Evolutionary conservation across 1,139 yeast species (phyloP).

Genomic region (Pneumocystis canis): DNA sequence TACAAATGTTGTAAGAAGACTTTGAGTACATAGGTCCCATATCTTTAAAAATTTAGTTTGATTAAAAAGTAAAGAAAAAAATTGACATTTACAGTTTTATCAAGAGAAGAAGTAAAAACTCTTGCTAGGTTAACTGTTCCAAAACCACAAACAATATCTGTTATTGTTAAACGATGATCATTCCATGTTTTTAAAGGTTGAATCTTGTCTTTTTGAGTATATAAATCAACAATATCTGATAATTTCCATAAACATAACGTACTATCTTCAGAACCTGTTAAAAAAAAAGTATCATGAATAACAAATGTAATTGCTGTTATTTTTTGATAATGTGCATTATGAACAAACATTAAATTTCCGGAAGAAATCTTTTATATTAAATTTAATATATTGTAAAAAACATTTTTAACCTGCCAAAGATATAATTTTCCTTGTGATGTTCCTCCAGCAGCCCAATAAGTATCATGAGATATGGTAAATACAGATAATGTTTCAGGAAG

Average conservation of each 20-base stretch:
- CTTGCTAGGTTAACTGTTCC: conserved; percentile 47
- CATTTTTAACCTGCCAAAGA: conserved; percentile 45
- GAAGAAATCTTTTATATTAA: conserved; percentile 36
- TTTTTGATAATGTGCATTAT: conserved; percentile 75
- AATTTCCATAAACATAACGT: conserved; percentile 65
- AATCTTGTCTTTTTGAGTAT: conserved; percentile 21
- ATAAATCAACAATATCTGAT: conserved; percentile 39
- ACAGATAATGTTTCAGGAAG: conserved; percentile 66
- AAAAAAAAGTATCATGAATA: conserved; percentile 49
- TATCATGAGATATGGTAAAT: conserved; percentile 36
- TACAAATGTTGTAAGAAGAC: conserved; percentile 55
- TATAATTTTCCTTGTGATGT: conserved; percentile 58
- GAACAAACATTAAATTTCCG: conserved; percentile 57
- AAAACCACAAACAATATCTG: conserved; percentile 41
- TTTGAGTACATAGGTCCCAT: conserved; percentile 24
- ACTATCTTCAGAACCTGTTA: conserved; percentile 72
- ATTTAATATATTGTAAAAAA: neutral
- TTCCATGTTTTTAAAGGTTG: conserved; percentile 41
- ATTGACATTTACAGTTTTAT: conserved; percentile 48
- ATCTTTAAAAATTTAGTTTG: conserved; percentile 12
- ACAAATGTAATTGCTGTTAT: conserved; percentile 47
- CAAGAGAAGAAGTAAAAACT: conserved; percentile 57
- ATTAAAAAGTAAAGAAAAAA: conserved; percentile 17
- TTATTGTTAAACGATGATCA: conserved; percentile 63
- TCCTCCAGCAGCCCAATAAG: conserved; percentile 50